Percentiles rank a stretch among this genome's conserved stretches.
phyloP scores from a whole-genome alignment of 192 early-diverging fungal species.

The Coemansia sp. region DNA sequence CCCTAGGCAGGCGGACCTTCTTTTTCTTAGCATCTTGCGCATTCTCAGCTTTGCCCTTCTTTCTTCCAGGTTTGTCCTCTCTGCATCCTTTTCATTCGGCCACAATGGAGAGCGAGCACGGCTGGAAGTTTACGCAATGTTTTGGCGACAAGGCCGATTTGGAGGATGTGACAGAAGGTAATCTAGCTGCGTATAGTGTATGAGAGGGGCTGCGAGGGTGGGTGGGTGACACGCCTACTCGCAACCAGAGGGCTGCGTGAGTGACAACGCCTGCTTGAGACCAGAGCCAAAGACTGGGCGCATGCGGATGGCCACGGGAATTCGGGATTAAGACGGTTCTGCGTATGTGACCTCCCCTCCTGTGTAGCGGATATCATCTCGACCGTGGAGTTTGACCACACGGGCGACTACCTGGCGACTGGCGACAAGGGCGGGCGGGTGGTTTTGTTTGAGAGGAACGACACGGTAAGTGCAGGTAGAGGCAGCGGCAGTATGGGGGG shows the following conservation, averaged over 20 bases:
- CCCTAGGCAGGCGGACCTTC: no score
- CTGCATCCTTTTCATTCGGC: slow-evolving; percentile 1
- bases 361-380: slow-evolving; percentile 95
- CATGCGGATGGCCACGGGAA: no score
- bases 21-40: no score
- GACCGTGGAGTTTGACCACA: slow-evolving; percentile 96
- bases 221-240: no score
- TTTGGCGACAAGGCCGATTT: slow-evolving; percentile 99
- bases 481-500: neutral
- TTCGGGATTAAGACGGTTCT: no score
- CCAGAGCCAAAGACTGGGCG: no score
- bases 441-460: slow-evolving; percentile 97
- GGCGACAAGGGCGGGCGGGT: slow-evolving; percentile 97
- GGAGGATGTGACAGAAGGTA: slow-evolving; percentile 99
- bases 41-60: no score
- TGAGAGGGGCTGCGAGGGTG: no score
- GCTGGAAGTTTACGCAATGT: slow-evolving; percentile 97
- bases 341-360: no score
- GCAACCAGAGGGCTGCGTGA: no score
- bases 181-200: no score
- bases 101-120: slow-evolving; percentile 48
- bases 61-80: slow-evolving; percentile 12
- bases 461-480: slow-evolving; percentile 67
- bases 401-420: slow-evolving; percentile 94
- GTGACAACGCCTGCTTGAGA: no score